These are phyloP conservation scores for Pigoraptor vietnamica DNA, from an alignment of 78 protist species.

Conservation along the genomic window DNA sequence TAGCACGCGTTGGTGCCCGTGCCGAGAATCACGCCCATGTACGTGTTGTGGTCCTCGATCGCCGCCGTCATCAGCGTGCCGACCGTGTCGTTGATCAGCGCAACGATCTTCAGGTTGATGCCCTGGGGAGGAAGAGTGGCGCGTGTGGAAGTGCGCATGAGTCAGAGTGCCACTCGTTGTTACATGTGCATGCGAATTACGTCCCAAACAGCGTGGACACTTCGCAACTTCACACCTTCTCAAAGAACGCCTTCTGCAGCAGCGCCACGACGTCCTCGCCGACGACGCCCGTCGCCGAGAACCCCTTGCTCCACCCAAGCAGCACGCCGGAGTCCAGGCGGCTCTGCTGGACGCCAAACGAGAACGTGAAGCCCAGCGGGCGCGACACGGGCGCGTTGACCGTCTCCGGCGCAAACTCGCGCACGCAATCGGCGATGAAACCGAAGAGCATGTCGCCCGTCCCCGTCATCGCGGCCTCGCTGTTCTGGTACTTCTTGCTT, in stretches of 20 bases:
- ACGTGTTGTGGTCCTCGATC: not conserved
- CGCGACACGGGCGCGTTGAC: not conserved
- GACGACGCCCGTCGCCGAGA: constrained; percentile 1
- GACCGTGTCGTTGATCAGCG: constrained; percentile 55
- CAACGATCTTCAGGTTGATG: constrained; percentile 20
- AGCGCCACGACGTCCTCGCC: constrained; percentile 35
- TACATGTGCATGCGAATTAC: too few relatives aligned
- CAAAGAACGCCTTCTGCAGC: constrained; percentile 14
- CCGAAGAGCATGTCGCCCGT: constrained; percentile 21
- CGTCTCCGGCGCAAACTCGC: not conserved
- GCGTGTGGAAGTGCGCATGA: too few relatives aligned
- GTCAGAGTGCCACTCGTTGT: too few relatives aligned
- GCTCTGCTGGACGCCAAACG: constrained; percentile 36
- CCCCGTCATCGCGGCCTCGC: constrained; percentile 3
- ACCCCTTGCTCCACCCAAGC: constrained; percentile 43
- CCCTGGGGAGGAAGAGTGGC: not conserved
- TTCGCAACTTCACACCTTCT: too few relatives aligned
- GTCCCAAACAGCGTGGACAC: too few relatives aligned
- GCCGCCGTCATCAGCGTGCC: constrained; percentile 39
- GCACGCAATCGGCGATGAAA: constrained; percentile 28
- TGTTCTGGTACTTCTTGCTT: not conserved
- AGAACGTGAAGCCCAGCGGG: constrained; percentile 50
- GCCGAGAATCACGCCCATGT: constrained; percentile 43
- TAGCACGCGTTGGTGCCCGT: constrained; percentile 55
- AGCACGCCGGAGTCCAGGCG: constrained; percentile 18